phyloP scores from a whole-genome alignment of 2,329 filamentous ascomycete species.

The Diaporthe citriasiana region DNA sequence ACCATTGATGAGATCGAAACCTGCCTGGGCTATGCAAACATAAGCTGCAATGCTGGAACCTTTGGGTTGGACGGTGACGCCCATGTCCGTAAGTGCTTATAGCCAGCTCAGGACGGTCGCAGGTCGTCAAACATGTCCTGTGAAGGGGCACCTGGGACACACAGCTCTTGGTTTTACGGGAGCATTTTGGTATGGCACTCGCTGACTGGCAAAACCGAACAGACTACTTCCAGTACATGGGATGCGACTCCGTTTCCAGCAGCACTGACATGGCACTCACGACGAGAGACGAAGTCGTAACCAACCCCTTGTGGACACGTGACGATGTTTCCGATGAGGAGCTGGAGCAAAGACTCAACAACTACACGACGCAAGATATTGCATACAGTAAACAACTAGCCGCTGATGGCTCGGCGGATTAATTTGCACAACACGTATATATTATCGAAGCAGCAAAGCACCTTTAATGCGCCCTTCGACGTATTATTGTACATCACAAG shows the following conservation, averaged over 20 bases:
- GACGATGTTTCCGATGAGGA: slow-evolving; percentile 52
- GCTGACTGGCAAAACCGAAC: not conserved
- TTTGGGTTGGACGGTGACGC: slow-evolving; percentile 59
- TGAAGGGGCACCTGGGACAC: not conserved
- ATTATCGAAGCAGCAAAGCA: not conserved
- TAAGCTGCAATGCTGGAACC: slow-evolving; percentile 65
- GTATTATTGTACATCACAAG: not conserved
- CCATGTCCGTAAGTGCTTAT: slow-evolving; percentile 52
- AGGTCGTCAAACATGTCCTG: not conserved
- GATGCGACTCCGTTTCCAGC: slow-evolving; percentile 54
- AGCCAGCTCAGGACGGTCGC: not conserved
- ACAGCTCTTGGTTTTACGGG: not conserved
- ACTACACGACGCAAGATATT: slow-evolving; percentile 45
- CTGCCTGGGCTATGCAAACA: slow-evolving; percentile 64
- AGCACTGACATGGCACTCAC: slow-evolving; percentile 47
- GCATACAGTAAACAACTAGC: slow-evolving; percentile 33
- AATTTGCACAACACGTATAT: not conserved
- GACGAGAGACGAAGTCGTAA: slow-evolving; percentile 36
- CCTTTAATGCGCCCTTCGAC: not conserved
- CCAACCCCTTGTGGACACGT: slow-evolving; percentile 18
- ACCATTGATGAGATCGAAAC: slow-evolving; percentile 57
- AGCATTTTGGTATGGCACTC: not conserved
- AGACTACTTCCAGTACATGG: slow-evolving; percentile 62
- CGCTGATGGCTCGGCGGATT: not conserved
- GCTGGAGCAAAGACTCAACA: slow-evolving; percentile 55